Evolutionary conservation across 2,329 filamentous ascomycete species (phyloP).

Genomic region (Neocatenulostroma microsporum): DNA sequence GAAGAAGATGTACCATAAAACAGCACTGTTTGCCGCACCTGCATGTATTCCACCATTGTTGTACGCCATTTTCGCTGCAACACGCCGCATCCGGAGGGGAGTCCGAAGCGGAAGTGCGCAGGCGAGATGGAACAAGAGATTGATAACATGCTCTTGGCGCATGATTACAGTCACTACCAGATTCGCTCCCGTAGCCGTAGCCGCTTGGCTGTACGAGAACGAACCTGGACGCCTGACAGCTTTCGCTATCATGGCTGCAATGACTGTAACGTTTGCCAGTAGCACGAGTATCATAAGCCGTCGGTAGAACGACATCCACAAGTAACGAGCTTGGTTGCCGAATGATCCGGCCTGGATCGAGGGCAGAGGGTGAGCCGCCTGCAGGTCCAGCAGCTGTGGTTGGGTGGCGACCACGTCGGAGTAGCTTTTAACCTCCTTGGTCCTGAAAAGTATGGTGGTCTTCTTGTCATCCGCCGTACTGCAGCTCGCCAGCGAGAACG

Average conservation of each 20-base stretch:
- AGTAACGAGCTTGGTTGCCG: conserved; percentile 24
- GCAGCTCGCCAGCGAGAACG: not conserved
- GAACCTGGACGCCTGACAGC: not conserved
- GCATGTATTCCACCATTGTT: conserved; percentile 36
- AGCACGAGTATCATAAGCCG: conserved; percentile 25
- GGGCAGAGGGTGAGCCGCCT: conserved; percentile 17
- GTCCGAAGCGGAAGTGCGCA: conserved; percentile 27
- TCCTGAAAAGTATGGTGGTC: not conserved
- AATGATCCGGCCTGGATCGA: conserved; percentile 9
- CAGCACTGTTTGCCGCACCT: conserved; percentile 30
- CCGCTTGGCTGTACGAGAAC: conserved; percentile 20
- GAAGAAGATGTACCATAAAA: conserved; percentile 40
- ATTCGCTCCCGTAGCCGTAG: conserved; percentile 29
- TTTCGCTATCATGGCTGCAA: conserved; percentile 12
- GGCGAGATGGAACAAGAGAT: conserved; percentile 30
- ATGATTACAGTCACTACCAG: conserved; percentile 30
- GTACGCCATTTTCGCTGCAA: conserved; percentile 33
- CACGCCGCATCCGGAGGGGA: conserved; percentile 29
- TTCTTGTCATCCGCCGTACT: not conserved
- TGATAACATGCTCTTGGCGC: conserved; percentile 36
- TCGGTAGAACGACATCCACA: conserved; percentile 25
- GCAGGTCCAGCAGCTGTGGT: conserved; percentile 16
- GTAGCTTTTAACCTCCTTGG: not conserved
- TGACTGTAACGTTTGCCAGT: conserved; percentile 21
- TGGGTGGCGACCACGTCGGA: conserved; percentile 17